Conservation (phyloP, 2,329 filamentous ascomycete genomes). For the Aspergillus sp. region DNA sequence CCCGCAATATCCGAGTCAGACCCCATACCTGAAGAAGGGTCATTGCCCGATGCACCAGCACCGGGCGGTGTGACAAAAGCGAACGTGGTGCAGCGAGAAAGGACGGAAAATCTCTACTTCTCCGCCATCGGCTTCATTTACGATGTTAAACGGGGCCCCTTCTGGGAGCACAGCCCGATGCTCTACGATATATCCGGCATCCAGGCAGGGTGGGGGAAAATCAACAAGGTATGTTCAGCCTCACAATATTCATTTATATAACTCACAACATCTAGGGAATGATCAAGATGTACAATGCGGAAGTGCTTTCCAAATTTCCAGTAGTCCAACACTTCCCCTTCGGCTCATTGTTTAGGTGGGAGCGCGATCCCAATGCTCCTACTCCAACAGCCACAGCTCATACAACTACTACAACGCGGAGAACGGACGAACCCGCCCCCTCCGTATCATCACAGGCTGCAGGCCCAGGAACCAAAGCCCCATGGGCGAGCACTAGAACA, state of each 20-base stretch:
- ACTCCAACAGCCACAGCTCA: conserved; percentile 55
- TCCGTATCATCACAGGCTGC: conserved; percentile 14
- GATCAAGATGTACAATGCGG: conserved; percentile 99
- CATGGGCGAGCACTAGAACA: conserved; percentile 32
- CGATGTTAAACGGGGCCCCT: conserved; percentile 92
- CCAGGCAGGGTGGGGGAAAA: conserved; percentile 93
- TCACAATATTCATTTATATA: background rate
- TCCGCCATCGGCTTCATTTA: conserved; percentile 95
- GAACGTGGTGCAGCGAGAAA: conserved; percentile 64
- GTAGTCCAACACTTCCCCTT: conserved; percentile 97
- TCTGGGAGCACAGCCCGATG: conserved; percentile 96
- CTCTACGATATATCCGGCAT: conserved; percentile 93
- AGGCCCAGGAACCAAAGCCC: conserved; percentile 32
- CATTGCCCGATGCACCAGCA: conserved; percentile 68
- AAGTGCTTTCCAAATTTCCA: conserved; percentile 94
- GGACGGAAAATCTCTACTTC: conserved; percentile 81
- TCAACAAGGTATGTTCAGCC: conserved; percentile 67
- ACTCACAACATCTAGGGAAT: conserved; percentile 63
- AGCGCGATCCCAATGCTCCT: conserved; percentile 62
- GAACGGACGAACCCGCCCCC: conserved; percentile 21
- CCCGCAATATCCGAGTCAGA: conserved; percentile 67
- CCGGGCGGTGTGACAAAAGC: conserved; percentile 68
- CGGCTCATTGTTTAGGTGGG: conserved; percentile 77
- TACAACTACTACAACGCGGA: conserved; percentile 38
- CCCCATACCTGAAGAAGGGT: conserved; percentile 75